Conservation (phyloP, 257 asterid species). For the Lithospermum erythrorhizon region DNA sequence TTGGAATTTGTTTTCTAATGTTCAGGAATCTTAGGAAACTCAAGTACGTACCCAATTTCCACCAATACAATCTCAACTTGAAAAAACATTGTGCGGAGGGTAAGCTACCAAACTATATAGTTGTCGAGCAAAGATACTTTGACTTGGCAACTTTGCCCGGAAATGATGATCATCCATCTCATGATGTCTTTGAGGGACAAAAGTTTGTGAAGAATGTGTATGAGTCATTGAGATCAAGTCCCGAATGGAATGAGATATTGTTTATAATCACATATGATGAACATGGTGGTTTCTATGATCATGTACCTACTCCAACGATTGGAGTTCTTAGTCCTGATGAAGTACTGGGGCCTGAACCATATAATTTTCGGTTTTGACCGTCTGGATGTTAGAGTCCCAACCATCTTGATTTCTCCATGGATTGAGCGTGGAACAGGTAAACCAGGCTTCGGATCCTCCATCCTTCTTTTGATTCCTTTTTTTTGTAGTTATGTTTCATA, state of each 20-base stretch:
- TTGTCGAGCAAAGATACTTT: slow-evolving; percentile 51
- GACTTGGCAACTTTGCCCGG: slow-evolving; percentile 40
- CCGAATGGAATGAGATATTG: slow-evolving; percentile 58
- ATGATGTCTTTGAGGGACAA: slow-evolving; percentile 55
- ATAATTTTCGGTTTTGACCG: slow-evolving; percentile 50
- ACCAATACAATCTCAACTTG: slow-evolving; percentile 45
- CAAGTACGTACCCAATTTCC: slow-evolving; percentile 51
- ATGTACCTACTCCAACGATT: slow-evolving; percentile 44
- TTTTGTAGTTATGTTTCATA: background rate
- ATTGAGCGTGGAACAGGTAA: slow-evolving; percentile 57
- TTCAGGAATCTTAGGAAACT: slow-evolving; percentile 49
- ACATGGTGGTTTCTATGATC: slow-evolving; percentile 72
- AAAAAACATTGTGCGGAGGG: slow-evolving; percentile 57
- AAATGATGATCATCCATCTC: slow-evolving; percentile 71
- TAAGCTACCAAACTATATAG: slow-evolving; percentile 64
- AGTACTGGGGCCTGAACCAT: slow-evolving; percentile 43
- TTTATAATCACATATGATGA: slow-evolving; percentile 50
- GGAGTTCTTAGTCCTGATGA: slow-evolving; percentile 62
- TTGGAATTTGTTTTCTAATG: too few species aligned
- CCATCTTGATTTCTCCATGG: slow-evolving; percentile 59
- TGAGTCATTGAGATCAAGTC: slow-evolving; percentile 56
- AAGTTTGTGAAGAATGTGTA: slow-evolving; percentile 45
- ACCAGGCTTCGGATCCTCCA: background rate
- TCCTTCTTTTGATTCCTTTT: background rate
- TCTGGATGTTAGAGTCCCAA: slow-evolving; percentile 60